phyloP scores from a whole-genome alignment of 257 asterid genomes.

The Verbascum thapsus region DNA sequence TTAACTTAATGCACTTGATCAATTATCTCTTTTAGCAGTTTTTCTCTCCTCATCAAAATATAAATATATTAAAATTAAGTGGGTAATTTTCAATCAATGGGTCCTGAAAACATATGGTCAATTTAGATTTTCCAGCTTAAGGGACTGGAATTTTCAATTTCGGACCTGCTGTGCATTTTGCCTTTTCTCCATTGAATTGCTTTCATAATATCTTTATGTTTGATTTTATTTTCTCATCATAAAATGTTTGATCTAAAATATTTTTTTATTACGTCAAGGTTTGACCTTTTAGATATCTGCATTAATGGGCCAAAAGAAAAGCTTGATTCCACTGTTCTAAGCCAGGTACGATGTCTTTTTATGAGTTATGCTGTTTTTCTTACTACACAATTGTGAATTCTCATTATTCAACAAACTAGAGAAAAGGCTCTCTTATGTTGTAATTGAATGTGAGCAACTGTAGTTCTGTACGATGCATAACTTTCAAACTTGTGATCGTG shows the following conservation, averaged over 20 bases:
- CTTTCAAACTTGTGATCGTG: conserved; percentile 13
- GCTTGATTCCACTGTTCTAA: conserved; percentile 89
- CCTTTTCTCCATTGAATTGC: conserved; percentile 16
- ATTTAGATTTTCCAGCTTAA: conserved; percentile 7
- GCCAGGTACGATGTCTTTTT: conserved; percentile 67
- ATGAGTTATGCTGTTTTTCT: conserved; percentile 20
- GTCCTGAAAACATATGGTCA: conserved; percentile 5
- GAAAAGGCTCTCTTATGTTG: conserved; percentile 3
- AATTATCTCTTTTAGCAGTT: not conserved
- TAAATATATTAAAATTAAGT: conserved; percentile 8
- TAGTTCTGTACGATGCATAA: conserved; percentile 8
- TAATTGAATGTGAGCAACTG: not conserved
- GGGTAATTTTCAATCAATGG: not conserved
- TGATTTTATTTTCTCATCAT: conserved; percentile 12
- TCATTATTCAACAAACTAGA: not conserved
- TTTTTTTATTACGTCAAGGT: conserved; percentile 44
- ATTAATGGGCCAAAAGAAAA: conserved; percentile 92
- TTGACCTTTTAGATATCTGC: conserved; percentile 87
- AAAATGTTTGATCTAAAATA: conserved; percentile 22
- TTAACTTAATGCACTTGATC: conserved; percentile 8
- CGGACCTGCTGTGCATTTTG: not conserved
- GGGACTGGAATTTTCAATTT: conserved; percentile 16
- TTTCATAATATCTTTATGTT: conserved; percentile 2
- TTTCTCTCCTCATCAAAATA: not conserved
- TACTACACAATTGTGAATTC: conserved; percentile 8